Evolutionary conservation across 2,329 filamentous ascomycete genomes (phyloP).

Genomic region (Cryphonectria japonica): DNA sequence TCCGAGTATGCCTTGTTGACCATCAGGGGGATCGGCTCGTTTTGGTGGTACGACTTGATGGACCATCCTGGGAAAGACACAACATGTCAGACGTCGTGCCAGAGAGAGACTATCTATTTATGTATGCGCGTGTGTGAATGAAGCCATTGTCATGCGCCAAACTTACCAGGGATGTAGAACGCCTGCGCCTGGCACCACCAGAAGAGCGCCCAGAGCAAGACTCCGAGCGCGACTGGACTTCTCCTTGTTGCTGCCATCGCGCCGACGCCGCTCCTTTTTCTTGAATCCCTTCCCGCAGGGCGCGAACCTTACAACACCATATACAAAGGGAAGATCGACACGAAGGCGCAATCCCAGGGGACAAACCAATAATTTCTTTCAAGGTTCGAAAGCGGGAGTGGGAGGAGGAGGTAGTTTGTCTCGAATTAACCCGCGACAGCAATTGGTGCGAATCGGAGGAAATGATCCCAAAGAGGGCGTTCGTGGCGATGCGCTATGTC

Average conservation of each 20-base stretch:
- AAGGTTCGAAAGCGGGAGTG: background rate
- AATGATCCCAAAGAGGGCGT: background rate
- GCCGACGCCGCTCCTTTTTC: constrained; percentile 1
- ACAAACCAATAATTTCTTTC: background rate
- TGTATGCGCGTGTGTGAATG: background rate
- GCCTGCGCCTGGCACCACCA: constrained; percentile 60
- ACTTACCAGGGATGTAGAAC: constrained; percentile 84
- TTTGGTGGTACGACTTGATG: constrained; percentile 76
- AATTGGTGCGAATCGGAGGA: background rate
- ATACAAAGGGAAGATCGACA: background rate
- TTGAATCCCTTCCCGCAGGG: constrained; percentile 4
- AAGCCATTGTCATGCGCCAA: constrained; percentile 4
- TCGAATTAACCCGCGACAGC: background rate
- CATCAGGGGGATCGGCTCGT: constrained; percentile 79
- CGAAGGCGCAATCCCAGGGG: background rate
- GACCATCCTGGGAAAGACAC: constrained; percentile 67
- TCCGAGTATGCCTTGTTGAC: constrained; percentile 94
- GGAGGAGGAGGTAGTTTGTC: background rate
- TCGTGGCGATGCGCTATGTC: background rate
- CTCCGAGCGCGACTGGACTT: constrained; percentile 40
- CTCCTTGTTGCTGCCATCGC: constrained; percentile 30
- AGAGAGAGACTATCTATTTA: background rate
- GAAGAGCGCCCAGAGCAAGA: constrained; percentile 51
- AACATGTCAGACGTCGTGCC: constrained; percentile 15
- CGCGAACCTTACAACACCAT: constrained; percentile 1